Conservation (phyloP, 148 eudicot species). For the Rhododendron vialii region DNA sequence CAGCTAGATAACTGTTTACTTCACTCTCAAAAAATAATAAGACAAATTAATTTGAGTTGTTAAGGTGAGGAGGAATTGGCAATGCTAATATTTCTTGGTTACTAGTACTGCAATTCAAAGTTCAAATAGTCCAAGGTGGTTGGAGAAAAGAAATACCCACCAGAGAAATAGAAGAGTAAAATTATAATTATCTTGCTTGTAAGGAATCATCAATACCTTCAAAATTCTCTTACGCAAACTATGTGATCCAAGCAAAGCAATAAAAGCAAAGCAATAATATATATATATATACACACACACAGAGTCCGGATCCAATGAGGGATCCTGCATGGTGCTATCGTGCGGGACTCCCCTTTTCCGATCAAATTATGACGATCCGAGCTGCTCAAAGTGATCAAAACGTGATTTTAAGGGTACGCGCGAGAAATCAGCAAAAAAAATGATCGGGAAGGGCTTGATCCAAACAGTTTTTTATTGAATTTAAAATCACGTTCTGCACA, state of each 20-base stretch:
- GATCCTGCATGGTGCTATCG: no score
- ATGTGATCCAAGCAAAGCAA: neutral
- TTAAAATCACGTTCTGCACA: no score
- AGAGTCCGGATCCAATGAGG: no score
- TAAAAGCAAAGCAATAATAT: neutral
- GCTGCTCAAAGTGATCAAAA: no score
- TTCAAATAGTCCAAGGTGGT: neutral
- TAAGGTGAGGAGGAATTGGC: neutral
- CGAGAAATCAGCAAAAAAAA: no score
- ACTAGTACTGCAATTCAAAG: neutral
- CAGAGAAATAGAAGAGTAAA: neutral
- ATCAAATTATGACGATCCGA: no score
- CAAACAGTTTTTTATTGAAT: no score
- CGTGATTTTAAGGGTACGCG: no score
- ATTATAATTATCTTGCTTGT: neutral
- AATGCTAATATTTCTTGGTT: neutral
- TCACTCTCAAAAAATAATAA: neutral
- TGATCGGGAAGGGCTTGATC: no score
- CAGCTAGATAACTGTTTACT: neutral
- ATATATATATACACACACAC: no score
- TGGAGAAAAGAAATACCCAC: neutral
- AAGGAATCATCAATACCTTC: neutral
- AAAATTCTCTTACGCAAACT: neutral
- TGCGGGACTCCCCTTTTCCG: no score
- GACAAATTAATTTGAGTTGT: no score